Base-by-base conservation (phyloP, 2,329 filamentous ascomycete genomes). In the Aspergillus sp. region DNA sequence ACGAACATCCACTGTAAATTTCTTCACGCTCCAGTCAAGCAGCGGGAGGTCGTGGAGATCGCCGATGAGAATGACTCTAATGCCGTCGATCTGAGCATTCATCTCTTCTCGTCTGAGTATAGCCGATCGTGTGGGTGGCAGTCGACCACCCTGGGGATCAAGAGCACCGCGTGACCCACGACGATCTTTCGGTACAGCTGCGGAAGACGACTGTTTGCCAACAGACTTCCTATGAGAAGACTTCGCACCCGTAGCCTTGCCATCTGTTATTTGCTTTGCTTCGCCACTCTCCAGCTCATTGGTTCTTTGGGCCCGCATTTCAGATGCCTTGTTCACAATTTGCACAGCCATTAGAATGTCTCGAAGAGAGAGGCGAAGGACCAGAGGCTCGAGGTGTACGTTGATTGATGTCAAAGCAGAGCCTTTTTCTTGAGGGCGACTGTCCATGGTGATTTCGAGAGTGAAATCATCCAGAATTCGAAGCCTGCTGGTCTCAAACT, bases 401-500 rank as follows among this genome's bases (percentile, higher is more conserved):
- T 91, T 87, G 55, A 99, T 94, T 65, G 86, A 95, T 3, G 88
- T 95, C 39, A 88, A 69, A 1, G 85, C 83, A 12, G 85, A 84
- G 24, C 82, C 81, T 61, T 80, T 81, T 29, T 84, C 84, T 69
- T 88, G 83, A 2, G 83, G 80, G 46, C 84, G 81, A 65, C 86
- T 87, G 69, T 99, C 94, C 81, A 99, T 87, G 2, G 91, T 95
- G 68, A 96, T 83, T 63, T 95, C 90, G 10, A 98, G 81, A 2
- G 92, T 96, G 73, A 99, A 99, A 75, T 99, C 93, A 71, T 99
- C 96, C 32, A 99, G 85, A 62, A 99, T 96, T 18, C 95, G 88
- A 51, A 99, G 83, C 42, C 92, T 87, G 46, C 89, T 93, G 3
- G 90, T 92, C 67, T 99, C 94, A 67, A 98, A 98, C 63, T 88